Evolutionary conservation across 768 basidiomycete species (phyloP).

Genomic region (Termitomyces sp.): DNA sequence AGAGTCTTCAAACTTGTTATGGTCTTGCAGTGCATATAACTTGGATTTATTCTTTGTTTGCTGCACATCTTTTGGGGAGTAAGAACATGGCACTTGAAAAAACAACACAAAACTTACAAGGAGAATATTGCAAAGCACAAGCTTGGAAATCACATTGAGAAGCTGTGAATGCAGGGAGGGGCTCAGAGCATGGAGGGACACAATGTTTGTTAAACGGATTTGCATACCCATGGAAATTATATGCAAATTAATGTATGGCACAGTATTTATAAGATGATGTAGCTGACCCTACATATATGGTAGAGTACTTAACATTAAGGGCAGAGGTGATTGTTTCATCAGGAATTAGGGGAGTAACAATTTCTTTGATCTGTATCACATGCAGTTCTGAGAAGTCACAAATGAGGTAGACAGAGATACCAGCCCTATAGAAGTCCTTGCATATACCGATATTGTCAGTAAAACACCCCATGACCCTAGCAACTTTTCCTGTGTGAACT

Average conservation of each 20-base stretch:
- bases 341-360: too few relatives aligned
- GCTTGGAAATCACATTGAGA: not conserved
- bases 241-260: not conserved
- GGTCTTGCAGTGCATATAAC: not conserved
- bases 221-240: not conserved
- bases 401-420: too few relatives aligned
- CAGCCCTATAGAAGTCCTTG: too few relatives aligned
- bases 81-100: not conserved
- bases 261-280: not conserved
- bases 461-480: too few relatives aligned
- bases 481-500: too few relatives aligned
- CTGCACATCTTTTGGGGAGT: not conserved
- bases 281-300: too few relatives aligned
- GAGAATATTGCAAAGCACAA: not conserved
- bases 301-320: too few relatives aligned
- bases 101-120: conserved; percentile 2
- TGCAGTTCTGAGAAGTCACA: too few relatives aligned
- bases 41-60: not conserved
- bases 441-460: too few relatives aligned
- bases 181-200: not conserved
- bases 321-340: too few relatives aligned
- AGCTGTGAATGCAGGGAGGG: not conserved
- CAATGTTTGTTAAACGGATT: conserved; percentile 1
- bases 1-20: conserved; percentile 15
- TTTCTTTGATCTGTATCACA: too few relatives aligned